Conservation (phyloP, 2,329 filamentous ascomycete genomes). For the Botrytis elliptica region DNA sequence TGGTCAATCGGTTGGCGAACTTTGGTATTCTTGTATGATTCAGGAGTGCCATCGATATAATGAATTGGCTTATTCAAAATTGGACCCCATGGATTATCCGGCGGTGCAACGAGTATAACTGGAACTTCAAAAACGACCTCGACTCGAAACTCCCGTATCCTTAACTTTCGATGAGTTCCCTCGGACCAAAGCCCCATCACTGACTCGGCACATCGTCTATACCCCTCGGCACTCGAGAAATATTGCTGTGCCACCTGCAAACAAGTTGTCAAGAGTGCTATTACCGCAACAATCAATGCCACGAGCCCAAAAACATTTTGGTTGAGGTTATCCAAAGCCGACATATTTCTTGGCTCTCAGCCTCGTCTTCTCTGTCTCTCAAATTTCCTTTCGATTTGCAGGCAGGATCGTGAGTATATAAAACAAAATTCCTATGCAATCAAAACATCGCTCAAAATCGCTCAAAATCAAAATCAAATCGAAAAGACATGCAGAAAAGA, state of each 20-base stretch:
- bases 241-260: constrained; percentile 42
- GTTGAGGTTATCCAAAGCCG: constrained; percentile 29
- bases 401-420: neutral
- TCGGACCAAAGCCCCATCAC: constrained; percentile 40
- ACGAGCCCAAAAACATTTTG: constrained; percentile 37
- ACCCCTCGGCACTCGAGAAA: constrained; percentile 43
- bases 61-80: constrained; percentile 29
- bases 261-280: constrained; percentile 39
- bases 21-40: constrained; percentile 32
- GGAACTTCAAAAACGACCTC: constrained; percentile 43
- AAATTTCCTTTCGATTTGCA: neutral
- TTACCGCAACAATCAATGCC: constrained; percentile 40
- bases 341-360: constrained; percentile 10
- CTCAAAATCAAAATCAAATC: neutral
- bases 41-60: constrained; percentile 33
- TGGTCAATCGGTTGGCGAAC: constrained; percentile 23
- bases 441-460: neutral
- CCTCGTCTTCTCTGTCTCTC: neutral
- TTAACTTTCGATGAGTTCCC: constrained; percentile 38
- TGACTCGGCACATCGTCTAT: constrained; percentile 27
- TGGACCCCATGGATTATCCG: constrained; percentile 34
- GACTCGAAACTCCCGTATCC: constrained; percentile 40
- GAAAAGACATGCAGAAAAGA: neutral
- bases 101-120: constrained; percentile 38
- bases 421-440: neutral